These are phyloP conservation scores for Limnanthes douglasii DNA, from an alignment of 345 rosid genomes.

Conservation along the genomic window DNA sequence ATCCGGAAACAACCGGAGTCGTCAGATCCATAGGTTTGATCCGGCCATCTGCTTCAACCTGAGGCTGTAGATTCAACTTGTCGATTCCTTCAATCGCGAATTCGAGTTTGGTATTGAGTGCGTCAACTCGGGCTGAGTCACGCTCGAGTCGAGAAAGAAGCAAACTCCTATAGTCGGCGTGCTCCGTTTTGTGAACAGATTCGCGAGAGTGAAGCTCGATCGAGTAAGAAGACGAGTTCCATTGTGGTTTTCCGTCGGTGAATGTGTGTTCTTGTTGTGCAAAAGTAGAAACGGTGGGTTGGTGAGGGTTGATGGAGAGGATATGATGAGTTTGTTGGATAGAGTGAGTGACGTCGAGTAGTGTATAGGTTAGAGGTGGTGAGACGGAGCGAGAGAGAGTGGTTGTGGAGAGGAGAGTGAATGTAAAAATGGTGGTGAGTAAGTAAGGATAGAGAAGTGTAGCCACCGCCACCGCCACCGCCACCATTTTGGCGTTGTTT, in stretches of 20 bases:
- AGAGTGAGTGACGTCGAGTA: constrained; percentile 33
- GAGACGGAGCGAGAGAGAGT: constrained; percentile 24
- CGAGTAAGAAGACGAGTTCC: constrained; percentile 18
- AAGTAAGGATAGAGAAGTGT: no score
- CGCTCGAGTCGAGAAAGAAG: constrained; percentile 54
- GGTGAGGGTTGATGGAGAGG: constrained; percentile 30
- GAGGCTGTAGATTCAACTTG: constrained; percentile 41
- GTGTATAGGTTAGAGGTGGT: constrained; percentile 11
- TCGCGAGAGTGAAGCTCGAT: constrained; percentile 55
- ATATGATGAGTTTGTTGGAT: constrained; percentile 29
- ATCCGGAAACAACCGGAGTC: constrained; percentile 65
- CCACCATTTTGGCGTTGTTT: no score
- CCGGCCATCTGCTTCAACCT: constrained; percentile 12
- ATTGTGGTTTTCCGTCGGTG: constrained; percentile 3
- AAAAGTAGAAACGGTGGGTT: constrained; percentile 2
- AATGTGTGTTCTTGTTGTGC: not conserved
- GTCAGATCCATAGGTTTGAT: constrained; percentile 33
- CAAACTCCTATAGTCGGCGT: constrained; percentile 42
- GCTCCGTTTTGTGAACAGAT: constrained; percentile 21
- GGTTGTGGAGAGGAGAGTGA: constrained; percentile 5
- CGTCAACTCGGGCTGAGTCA: constrained; percentile 52
- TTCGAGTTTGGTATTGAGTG: constrained; percentile 22
- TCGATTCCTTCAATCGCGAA: constrained; percentile 31
- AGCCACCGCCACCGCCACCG: no score
- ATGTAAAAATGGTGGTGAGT: constrained; percentile 6